Evolutionary conservation across 805 yeast species (phyloP), one percentile per base, ranked within the genome.

Genomic region (Pichia scutulata): DNA sequence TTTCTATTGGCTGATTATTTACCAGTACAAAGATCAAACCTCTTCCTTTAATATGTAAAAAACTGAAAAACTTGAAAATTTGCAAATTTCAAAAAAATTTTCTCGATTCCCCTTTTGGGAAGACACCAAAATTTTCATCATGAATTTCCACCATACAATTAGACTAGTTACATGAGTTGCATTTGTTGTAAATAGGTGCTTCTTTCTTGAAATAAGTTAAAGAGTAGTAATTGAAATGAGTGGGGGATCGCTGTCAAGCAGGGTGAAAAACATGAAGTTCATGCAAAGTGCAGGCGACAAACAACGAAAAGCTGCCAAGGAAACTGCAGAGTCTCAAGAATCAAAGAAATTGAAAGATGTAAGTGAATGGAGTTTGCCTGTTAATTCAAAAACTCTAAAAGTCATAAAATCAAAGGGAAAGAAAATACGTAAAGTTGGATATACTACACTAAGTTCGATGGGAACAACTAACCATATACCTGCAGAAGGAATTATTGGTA

Each of bases 231-330:
- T 13, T 14, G 42, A 14, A 1, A 51, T 51, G 52, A 53, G 55
- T 54, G 62, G 61, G 41, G 71, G 68, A 16, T 64, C 65, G 44
- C 68, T 81, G 51, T 84, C 93, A 25, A 78, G 79, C 59, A 76
- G 89, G 59, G 86, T 88, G 59, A 71, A 84, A 81, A 84, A 83
- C 76, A 88, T 88, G 96, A 88, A 87, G 73, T 82, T 81, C 70
- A 78, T 80, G 82, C 70, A 59, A 48, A 61, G 73, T 36, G 78
- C 75, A 22, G 73, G 68, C 39, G 49, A 52, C 19, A 39, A 30
- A 16, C 40, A 42, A 13, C 16, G 43, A n/a, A 65, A 59, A 23
- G 67, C 61, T 23, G 62, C 61, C 52, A 58, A 60, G 39, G 63
- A 64, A n/a, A 71, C 68, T 10, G 44, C 39, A 39, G 39, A 68